phyloP scores from a whole-genome alignment of 257 asterid species.

The Lantana camara region DNA sequence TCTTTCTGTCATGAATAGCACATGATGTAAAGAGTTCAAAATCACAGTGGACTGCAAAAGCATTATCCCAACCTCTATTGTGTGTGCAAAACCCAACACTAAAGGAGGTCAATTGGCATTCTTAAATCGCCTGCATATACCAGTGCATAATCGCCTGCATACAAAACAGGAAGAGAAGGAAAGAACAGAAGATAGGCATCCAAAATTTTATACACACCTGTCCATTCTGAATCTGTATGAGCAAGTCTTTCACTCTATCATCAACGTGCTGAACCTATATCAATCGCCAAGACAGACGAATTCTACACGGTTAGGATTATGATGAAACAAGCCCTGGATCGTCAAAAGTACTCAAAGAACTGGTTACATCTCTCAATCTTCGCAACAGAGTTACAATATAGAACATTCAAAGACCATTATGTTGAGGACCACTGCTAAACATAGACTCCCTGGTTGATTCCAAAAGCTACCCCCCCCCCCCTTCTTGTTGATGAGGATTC shows the following conservation, averaged over 20 bases:
- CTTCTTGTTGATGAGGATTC: too few relatives aligned
- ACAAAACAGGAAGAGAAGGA: neutral
- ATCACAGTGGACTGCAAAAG: too few relatives aligned
- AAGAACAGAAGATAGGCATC: neutral
- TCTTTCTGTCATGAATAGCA: neutral
- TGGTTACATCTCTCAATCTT: neutral
- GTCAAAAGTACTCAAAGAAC: neutral
- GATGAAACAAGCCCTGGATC: neutral
- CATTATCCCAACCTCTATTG: too few relatives aligned
- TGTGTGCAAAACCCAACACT: too few relatives aligned
- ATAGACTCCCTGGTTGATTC: too few relatives aligned
- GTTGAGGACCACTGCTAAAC: neutral
- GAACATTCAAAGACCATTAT: neutral
- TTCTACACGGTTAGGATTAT: neutral
- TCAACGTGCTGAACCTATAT: constrained; percentile 69
- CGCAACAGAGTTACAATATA: neutral
- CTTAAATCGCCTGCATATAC: too few relatives aligned
- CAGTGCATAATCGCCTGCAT: neutral
- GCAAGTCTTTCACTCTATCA: constrained; percentile 71
- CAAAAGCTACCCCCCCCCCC: too few relatives aligned
- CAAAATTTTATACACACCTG: constrained; percentile 43
- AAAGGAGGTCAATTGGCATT: too few relatives aligned
- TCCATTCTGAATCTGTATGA: constrained; percentile 49
- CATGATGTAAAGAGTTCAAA: too few relatives aligned
- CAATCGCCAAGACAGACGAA: neutral